A percentile compares a stretch with the other conserved stretches of the same genome.
Evolutionary conservation across 352 stramenopile genomes (phyloP).

Genomic region (Plasmopara muralis): DNA sequence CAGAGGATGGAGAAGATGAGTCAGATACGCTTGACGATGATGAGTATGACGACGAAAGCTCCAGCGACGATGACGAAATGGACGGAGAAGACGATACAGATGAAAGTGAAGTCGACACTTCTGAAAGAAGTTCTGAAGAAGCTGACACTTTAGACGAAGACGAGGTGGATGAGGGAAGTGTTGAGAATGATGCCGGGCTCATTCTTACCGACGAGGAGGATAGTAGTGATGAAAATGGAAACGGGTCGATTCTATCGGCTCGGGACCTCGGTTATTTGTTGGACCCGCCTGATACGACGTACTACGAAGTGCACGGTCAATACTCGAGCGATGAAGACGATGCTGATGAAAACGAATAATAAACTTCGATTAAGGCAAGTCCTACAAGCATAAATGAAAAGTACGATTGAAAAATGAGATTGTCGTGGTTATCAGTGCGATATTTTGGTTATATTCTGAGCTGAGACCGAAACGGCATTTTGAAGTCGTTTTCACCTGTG

Average conservation of each 20-base stretch:
- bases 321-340: constrained; percentile 78
- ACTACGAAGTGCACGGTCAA: constrained; percentile 66
- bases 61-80: constrained; percentile 35
- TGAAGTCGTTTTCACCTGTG: not conserved
- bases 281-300: constrained; percentile 58
- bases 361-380: not conserved
- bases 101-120: constrained; percentile 33
- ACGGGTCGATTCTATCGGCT: constrained; percentile 35
- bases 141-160: constrained; percentile 29
- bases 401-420: not conserved
- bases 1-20: constrained; percentile 66
- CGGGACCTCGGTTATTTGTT: constrained; percentile 65
- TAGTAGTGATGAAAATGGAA: constrained; percentile 34
- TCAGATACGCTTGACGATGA: constrained; percentile 70
- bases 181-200: constrained; percentile 13
- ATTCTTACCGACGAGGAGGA: constrained; percentile 27
- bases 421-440: no score
- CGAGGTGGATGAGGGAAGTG: constrained; percentile 20
- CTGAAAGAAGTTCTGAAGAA: constrained; percentile 19
- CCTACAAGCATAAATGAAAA: not conserved
- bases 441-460: constrained; percentile 5
- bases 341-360: constrained; percentile 45
- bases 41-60: constrained; percentile 70
- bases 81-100: constrained; percentile 33
- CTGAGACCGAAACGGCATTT: constrained; percentile 15